Evolutionary conservation across 2,329 filamentous ascomycete genomes (phyloP).

Genomic region (Diaporthe aspalathi): DNA sequence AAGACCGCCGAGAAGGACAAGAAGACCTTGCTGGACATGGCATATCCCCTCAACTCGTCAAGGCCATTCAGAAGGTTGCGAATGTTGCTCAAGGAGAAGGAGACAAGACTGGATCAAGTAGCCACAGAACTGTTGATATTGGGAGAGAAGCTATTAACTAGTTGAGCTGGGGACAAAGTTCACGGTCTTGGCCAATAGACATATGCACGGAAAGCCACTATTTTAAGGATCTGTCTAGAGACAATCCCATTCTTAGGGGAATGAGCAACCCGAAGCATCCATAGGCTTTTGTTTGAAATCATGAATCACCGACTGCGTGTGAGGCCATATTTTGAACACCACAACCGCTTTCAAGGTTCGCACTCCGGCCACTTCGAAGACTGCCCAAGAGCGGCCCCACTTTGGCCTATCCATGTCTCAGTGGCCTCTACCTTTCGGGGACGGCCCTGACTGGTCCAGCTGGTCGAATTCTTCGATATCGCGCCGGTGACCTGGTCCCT

Average conservation of each 20-base stretch:
- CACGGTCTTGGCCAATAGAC: neutral
- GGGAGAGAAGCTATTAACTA: neutral
- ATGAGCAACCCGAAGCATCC: neutral
- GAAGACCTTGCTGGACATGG: neutral
- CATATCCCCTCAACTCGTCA: neutral
- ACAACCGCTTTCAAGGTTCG: too few relatives aligned
- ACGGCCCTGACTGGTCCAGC: neutral
- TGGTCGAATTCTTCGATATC: neutral
- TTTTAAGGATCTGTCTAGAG: neutral
- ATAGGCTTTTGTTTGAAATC: neutral
- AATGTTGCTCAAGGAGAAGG: neutral
- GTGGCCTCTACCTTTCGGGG: neutral
- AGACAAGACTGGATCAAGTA: neutral
- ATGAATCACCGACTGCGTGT: neutral
- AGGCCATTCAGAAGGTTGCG: neutral
- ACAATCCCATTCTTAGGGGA: neutral
- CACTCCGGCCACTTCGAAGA: too few relatives aligned
- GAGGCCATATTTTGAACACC: too few relatives aligned
- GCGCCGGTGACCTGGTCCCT: neutral
- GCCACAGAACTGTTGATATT: neutral
- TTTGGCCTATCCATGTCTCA: neutral
- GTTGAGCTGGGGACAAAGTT: neutral
- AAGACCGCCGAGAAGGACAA: neutral
- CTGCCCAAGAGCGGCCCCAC: too few relatives aligned
- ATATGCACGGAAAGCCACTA: neutral